Conservation (phyloP, 495 filamentous ascomycete genomes). For the Neurospora discreta region DNA sequence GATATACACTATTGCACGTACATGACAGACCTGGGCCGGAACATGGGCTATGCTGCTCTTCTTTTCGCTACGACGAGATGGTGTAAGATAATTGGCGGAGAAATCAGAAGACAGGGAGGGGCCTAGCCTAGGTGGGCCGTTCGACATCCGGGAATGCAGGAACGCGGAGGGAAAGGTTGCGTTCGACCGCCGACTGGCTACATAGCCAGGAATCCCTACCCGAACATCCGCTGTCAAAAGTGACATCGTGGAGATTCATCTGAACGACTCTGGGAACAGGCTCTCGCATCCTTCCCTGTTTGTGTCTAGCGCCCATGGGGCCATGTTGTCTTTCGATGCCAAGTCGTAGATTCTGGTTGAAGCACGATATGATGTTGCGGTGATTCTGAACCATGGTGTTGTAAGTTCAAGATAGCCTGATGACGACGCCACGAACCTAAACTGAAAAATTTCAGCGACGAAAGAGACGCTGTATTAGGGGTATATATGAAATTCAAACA, state of each 20-base stretch:
- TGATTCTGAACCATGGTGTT: not conserved
- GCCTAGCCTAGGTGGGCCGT: slow-evolving; percentile 3
- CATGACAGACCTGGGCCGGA: slow-evolving; percentile 2
- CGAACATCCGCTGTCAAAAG: slow-evolving; percentile 15
- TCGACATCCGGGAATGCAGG: slow-evolving; percentile 14
- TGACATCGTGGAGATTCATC: not conserved
- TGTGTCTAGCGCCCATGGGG: not conserved
- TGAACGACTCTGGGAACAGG: not conserved
- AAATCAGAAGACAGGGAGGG: not conserved
- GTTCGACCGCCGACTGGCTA: not conserved
- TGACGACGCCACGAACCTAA: not conserved
- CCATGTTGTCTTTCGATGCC: not conserved
- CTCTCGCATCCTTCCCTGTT: not conserved
- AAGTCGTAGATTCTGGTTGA: not conserved
- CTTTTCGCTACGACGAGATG: not conserved
- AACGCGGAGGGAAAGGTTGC: slow-evolving; percentile 21
- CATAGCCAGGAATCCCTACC: slow-evolving; percentile 10
- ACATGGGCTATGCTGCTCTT: slow-evolving; percentile 3
- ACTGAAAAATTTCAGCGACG: not conserved
- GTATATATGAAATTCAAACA: not conserved
- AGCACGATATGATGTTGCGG: not conserved
- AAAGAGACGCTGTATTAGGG: not conserved
- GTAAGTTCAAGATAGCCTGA: not conserved
- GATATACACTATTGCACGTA: not conserved
- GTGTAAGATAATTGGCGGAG: slow-evolving; percentile 23